Base-by-base conservation (phyloP, 2,329 filamentous ascomycete species). In the Remersonia thermophila region DNA sequence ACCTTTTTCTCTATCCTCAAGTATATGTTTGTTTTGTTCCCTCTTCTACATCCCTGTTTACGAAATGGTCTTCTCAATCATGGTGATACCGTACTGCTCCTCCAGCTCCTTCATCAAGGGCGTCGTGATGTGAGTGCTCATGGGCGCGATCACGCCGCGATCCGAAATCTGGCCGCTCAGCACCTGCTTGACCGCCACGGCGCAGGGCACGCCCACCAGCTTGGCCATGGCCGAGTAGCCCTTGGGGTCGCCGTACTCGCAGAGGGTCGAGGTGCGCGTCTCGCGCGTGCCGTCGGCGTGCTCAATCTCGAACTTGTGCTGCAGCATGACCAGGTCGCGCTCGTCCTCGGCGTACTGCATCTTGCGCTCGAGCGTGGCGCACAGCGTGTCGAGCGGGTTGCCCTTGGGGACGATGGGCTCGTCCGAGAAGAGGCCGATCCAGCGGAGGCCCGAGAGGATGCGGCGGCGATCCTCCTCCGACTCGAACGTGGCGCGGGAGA, bases 351-450 rank as follows among this genome's bases (percentile, higher is more conserved):
- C 80, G 59, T 80, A 94, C 60, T 83, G 73, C 83, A 93, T 93
- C 76, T 93, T 93, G 68, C 83, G 65, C 46, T 93, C 85, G 20
- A 94, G 73, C 3, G 77, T 82, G 23, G 83, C 84, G 64, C 86
- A 94, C 27, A 94, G 75, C n/a, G 83, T 89, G 59, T 94, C 87
- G 16, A 94, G 72, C 3, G 85, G 81, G 65, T 83, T 94, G 37
- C 77, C 80, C 38, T 75, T 67, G 18, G 83, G 79, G 5, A 63
- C 75, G 54, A 80, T 80, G 49, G 67, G 60, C 55, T 77, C 71
- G 45, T 78, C 70, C 29, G 74, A 79, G 65, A 84, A 81, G 37
- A 76, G 55, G 27, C 71, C 71, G 43, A 79, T 67, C 82, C 83
- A 86, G 47, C 71, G 69, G 25, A 87, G 67, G 35, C 81, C 82